Evolutionary conservation across 805 yeast species (phyloP).

Genomic region (Danielia reshetovae): DNA sequence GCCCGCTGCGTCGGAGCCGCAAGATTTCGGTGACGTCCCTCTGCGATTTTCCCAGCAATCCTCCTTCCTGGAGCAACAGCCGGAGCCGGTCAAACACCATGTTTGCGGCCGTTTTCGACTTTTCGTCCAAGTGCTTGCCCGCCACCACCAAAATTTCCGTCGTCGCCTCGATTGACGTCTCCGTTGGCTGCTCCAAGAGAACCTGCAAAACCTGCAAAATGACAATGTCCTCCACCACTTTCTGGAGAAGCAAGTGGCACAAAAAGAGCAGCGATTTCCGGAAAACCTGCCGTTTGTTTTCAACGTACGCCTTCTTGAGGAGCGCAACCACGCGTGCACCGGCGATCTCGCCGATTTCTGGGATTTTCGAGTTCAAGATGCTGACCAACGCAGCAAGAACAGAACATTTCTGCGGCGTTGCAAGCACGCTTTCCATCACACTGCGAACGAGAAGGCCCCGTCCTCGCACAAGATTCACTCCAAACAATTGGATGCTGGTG

Average conservation of each 20-base stretch:
- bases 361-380: conserved; percentile 62
- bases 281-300: conserved; percentile 31
- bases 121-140: conserved; percentile 49
- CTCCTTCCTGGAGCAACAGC: conserved; percentile 53
- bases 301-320: conserved; percentile 49
- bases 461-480: conserved; percentile 57
- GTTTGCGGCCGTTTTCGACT: conserved; percentile 42
- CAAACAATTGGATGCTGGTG: conserved; percentile 48
- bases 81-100: conserved; percentile 59
- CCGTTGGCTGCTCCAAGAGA: conserved; percentile 39
- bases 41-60: conserved; percentile 8
- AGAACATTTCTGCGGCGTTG: conserved; percentile 37
- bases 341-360: conserved; percentile 61
- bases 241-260: conserved; percentile 60
- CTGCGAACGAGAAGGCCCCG: conserved; percentile 57
- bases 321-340: conserved; percentile 50
- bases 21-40: conserved; percentile 7
- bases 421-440: conserved; percentile 51
- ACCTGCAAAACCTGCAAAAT: conserved; percentile 34
- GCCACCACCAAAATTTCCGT: conserved; percentile 44
- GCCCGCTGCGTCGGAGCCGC: conserved; percentile 10
- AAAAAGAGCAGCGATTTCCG: conserved; percentile 46
- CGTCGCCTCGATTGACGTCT: conserved; percentile 54
- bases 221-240: conserved; percentile 40
- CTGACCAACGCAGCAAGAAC: conserved; percentile 56